Evolutionary conservation across 108 stramenopile genomes (phyloP), one percentile per base, ranked within the genome.

Genomic region (Nannochloropsis salina): DNA sequence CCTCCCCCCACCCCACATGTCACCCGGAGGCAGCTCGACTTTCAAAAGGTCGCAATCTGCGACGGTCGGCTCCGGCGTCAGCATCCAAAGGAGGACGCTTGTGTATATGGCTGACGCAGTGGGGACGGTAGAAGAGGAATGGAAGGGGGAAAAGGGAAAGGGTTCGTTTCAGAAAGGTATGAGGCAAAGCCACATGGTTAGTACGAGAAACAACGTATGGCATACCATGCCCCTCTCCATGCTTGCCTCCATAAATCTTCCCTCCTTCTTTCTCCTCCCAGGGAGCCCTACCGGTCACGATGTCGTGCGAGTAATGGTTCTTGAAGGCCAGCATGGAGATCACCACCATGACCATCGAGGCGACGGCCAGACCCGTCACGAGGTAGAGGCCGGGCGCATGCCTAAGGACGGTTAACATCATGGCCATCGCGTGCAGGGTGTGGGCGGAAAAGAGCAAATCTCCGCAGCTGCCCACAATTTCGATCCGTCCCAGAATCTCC

Each of bases 281-380:
- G 31, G 31, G 31, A 31, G 5, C 20, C 61, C n/a, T n/a, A 74
- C 61, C 61, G 15, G 61, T 74, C 20, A 74, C 61, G 61, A 74
- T 74, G 6, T 74, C 61, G 6, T 74, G 61, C 61, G 61, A 74
- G 8, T 74, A 74, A n/a, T 74, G 61, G 61, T 74, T 74, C 61
- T 74, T 74, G 61, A 74, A 74, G 61, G 61, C 61, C 61, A 74
- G 61, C 61, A 74, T n/a, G 61, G 61, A 15, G 6, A 74, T 74
- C 20, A 74, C n/a, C 4, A 74, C 61, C 61, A 74, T 4, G 4
- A 74, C 8, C 61, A 74, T 74, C 20, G 61, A 74, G 8, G 20
- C 15, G 61, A 74, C 61, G n/a, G 20, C n/a, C 3, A 74, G 15
- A 1, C 61, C 61, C 3, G 20, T n/a, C 61, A 74, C 61, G 61